Conservation (phyloP, 371 early-diverging fungal species). For the Actinomortierella wolfii region DNA sequence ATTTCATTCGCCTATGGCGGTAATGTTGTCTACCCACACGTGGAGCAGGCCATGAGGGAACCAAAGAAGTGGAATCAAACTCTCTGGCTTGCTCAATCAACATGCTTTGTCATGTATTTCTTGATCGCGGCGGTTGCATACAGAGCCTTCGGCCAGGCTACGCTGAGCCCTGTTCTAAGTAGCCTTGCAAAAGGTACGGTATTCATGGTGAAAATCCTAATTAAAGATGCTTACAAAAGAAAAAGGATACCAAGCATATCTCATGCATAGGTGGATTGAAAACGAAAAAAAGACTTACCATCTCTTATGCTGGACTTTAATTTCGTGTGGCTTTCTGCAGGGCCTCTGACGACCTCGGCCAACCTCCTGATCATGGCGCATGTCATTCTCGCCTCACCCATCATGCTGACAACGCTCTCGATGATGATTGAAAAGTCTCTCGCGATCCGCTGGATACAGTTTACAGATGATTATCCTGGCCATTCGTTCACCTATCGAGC, state of each 20-base stretch:
- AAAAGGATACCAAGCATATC: not conserved
- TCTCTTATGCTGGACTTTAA: not conserved
- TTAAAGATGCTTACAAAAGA: no score
- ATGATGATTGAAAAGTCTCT: constrained; percentile 38
- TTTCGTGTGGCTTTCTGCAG: constrained; percentile 1
- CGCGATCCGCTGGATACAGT: not conserved
- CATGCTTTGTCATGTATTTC: constrained; percentile 75
- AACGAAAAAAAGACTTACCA: no score
- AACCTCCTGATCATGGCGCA: constrained; percentile 52
- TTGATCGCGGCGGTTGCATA: constrained; percentile 77
- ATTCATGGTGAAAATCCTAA: no score
- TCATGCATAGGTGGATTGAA: no score
- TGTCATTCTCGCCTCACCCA: constrained; percentile 59
- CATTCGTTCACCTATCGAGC: constrained; percentile 46
- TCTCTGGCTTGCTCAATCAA: constrained; percentile 63
- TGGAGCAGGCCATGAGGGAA: constrained; percentile 79
- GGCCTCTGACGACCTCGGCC: constrained; percentile 14
- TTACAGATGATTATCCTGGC: no score
- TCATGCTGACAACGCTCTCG: constrained; percentile 55
- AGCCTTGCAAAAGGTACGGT: constrained; percentile 65
- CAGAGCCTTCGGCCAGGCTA: constrained; percentile 71
- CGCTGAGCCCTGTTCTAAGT: constrained; percentile 72
- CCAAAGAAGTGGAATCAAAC: constrained; percentile 74
- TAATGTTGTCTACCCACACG: constrained; percentile 80
- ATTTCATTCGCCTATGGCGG: constrained; percentile 83